Evolutionary conservation across 257 asterid genomes (phyloP), one percentile per base, ranked within the genome.

Genomic region (Cynanchum wilfordii): DNA sequence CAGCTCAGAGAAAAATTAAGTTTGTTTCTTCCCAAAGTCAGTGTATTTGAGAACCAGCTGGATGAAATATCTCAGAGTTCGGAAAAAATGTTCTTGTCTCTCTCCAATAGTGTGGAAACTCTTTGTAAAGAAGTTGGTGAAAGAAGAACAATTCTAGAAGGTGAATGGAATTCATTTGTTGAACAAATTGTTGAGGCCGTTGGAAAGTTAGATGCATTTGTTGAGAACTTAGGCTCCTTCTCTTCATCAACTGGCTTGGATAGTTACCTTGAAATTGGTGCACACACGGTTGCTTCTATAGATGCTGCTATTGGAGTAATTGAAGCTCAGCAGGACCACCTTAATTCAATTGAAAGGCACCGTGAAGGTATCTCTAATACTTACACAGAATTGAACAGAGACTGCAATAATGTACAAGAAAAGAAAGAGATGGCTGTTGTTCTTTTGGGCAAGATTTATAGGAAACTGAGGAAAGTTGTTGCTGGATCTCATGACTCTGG

Each of bases 151-250:
- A 17, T 68, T 69, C 85, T 87, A 77, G 88, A 82, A 70, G 87
- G 81, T 77, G 89, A 88, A 70, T 84, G 91, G 96, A 85, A 81
- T 66, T 82, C 93, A 77, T 79, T 75, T 73, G 82, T 81, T 72
- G 78, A 86, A 64, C 82, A 81, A 81, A 75, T 89, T 81, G 80
- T 88, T 83, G 84, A 78, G 85, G 76, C 79, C 76, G 87, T 85
- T 70, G 77, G 73, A 47, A 80, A 76, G 87, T 86, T 94, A 25
- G 90, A 89, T 78, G 77, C 81, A 75, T 79, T 82, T 60, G 44
- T 82, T 81, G 76, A 77, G 73, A 79, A 79, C 19, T 66, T 79
- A 64, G 47, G 74, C 63, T 63, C 87, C 75, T 70, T 62, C 54
- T 20, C 71, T 78, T 70, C 79, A 42, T 71, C 71, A 58, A 76